phyloP scores from a whole-genome alignment of 176 grass and related monocot species.

The Aegilops speltoides region DNA sequence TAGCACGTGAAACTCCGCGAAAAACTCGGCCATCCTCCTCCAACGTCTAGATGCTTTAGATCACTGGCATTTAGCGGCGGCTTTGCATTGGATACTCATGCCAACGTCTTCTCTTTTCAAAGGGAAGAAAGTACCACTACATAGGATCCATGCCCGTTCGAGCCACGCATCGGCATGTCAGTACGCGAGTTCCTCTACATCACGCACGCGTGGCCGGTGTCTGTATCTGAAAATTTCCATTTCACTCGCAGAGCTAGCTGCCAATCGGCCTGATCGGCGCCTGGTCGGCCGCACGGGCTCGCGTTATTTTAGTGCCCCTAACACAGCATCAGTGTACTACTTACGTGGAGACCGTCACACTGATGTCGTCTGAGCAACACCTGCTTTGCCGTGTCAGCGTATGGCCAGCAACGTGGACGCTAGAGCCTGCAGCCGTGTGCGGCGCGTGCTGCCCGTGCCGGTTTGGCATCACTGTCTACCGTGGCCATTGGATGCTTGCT shows the following conservation, averaged over 20 bases:
- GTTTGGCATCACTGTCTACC: too few relatives aligned
- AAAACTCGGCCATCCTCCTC: background rate
- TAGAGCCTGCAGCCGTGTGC: background rate
- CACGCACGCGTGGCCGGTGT: background rate
- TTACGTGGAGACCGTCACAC: background rate
- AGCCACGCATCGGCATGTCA: background rate
- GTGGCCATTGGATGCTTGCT: background rate
- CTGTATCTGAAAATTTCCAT: background rate
- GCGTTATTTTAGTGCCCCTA: background rate
- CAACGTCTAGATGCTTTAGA: slow-evolving; percentile 37
- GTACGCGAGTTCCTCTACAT: background rate
- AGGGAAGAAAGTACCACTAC: background rate
- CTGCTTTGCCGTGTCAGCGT: background rate
- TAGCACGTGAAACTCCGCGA: background rate
- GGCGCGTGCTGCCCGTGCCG: too few relatives aligned
- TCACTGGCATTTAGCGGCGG: background rate
- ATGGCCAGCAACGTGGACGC: background rate
- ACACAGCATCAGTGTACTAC: too few relatives aligned
- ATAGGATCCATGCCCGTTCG: slow-evolving; percentile 45
- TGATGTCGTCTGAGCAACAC: background rate
- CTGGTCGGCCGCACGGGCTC: background rate
- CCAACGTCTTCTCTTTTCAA: background rate
- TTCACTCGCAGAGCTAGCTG: background rate
- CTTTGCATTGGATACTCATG: slow-evolving; percentile 36
- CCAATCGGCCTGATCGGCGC: background rate